Base-by-base conservation (phyloP, 2,329 filamentous ascomycete species). In the Orbilia oligospora region DNA sequence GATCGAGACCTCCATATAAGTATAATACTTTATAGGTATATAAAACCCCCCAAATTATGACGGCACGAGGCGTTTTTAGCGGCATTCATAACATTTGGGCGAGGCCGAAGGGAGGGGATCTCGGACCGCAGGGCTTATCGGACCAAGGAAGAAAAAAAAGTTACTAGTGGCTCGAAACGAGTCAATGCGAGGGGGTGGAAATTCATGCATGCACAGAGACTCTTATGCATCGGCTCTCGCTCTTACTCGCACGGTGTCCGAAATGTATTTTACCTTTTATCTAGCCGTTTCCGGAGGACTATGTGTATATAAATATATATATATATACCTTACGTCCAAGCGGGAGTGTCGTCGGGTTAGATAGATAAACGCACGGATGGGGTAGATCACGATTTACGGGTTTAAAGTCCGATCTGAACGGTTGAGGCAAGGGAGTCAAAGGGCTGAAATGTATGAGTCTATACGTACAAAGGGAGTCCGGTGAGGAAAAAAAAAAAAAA, bases 31-130 rank as follows among this genome's bases (percentile, higher is more conserved):
- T 9, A 38, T 10, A 38, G 12, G 10, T 10, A 38, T 14, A 38
- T 2, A 41, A 48, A 22, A 27, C 16, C 16, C 9, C 48, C 20
- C 48, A 16, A 24, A 51, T 22, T 16, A 51, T 16, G 22, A 24
- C 48, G 48, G 48, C 14, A 14, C 20, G 12, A 51, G 48, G 48
- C 48, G 48, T 51, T 51, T n/a, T 24, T 22, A 51, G 48, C 48
- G 48, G 48, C 48, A 20, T 24, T 51, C 48, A 8, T 27, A 10
- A 41, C 38, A 41, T 41, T 10, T 5, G 44, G n/a, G 44, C 9
- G 5, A 46, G n/a, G 41, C n/a, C n/a, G n/a, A n/a, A n/a, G n/a
- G n/a, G n/a, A n/a, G 36, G 36, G 12, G 36, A 41, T 41, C 38
- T 41, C 38, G 38, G 38, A 41, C 38, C 38, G 9, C 12, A 41